Evolutionary conservation across 495 filamentous ascomycete genomes (phyloP), one percentile per base, ranked within the genome.

Genomic region (Aspergillus campestris): DNA sequence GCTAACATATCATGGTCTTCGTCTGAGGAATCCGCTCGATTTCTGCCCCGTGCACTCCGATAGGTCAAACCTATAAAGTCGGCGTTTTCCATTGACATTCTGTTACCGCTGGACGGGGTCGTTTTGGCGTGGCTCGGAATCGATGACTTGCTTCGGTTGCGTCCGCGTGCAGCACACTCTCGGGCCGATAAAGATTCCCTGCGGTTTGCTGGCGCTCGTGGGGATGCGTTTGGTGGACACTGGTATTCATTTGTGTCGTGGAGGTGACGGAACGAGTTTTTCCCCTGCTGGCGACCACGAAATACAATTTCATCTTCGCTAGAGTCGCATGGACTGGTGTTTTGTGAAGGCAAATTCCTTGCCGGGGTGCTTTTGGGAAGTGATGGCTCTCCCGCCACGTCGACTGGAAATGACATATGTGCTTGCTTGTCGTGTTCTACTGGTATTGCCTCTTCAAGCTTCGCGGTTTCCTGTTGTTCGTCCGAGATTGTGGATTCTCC

Each of bases 1-100:
- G 76, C 77, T 14, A 86, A 38, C 3, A 80, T 68, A 0, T 74
- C 81, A 31, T 79, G 70, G 8, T 86, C 77, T 31, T 58, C 54
- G 15, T 52, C 51, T 14, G 35, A 38, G 27, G 38, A 52, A 28
- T 32, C 32, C 44, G 28, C 35, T 34, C 34, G 33, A 24, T 49
- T 15, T 44, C 39, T 40, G 46, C 29, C 18, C 24, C 13, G 28
- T 14, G 18, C 18, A 24, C 18, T 24, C 18, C 18, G 18, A 24
- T 24, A 24, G 18, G 1, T 24, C 18, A 24, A 24, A 4, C 18
- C 18, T 24, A 24, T 24, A 4, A 24, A 24, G 18, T 24, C 18
- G 18, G 18, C 18, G 4, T 4, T 24, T 24, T 24, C 18, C 18
- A 24, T 24, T 24, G 18, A 24, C 18, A 24, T 24, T 24, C 4